Evolutionary conservation across 1,139 yeast species (phyloP), one percentile per base, ranked within the genome.

Genomic region (Saccharomyces hybrid): DNA sequence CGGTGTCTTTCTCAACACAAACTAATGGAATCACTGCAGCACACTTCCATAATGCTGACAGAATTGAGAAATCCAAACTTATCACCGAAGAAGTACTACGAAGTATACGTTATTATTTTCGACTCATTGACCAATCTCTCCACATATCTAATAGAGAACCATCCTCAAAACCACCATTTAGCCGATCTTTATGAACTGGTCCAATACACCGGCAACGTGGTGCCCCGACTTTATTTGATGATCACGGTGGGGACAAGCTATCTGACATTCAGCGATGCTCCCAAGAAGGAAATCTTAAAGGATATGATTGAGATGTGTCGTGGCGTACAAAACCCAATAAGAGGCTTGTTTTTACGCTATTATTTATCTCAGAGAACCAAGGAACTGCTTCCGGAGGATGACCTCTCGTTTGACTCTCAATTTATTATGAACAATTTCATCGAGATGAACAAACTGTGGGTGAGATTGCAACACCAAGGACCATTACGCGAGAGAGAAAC

Each of bases 361-460:
- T 93, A 89, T 69, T 75, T 93, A 49, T 83, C 93, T 4, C 98
- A 93, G 69, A 77, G 91, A 58, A 86, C 90, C 19, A 86, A 90
- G 62, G 86, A 84, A 63, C 74, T 86, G 56, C 71, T 88, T 52
- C 89, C 91, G 2, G 31, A 54, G 23, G 55, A 50, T n/a, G 57
- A 44, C 13, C 26, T 25, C 23, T 41, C 53, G 16, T 65, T 67
- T 73, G 80, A 60, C 88, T 85, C 71, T 78, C 93, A 47, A 80
- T 91, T 91, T 65, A 80, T 91, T 48, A 79, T 89, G 55, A 81
- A 88, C 32, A 95, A 93, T 69, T 95, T 93, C 70, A 84, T 91
- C 57, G 99, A 93, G 69, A 93, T 93, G 99, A 93, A 95, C 73
- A 93, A 95, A 70, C 76, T 93, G 51, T 93, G 99, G 99, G 98